These are phyloP conservation scores for Populus deltoides DNA, from an alignment of 345 rosid species.

Conservation along the genomic window DNA sequence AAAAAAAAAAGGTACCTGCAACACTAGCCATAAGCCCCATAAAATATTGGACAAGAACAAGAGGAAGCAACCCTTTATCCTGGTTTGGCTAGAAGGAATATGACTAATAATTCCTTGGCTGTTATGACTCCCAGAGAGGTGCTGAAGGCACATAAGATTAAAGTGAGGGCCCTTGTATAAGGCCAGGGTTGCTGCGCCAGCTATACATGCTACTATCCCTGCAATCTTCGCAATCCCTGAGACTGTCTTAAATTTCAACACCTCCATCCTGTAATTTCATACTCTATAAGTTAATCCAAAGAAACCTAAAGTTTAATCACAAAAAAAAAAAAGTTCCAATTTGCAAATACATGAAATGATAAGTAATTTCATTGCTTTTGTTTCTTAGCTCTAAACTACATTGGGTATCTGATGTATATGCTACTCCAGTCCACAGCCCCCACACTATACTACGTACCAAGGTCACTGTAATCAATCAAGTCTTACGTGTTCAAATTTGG, in stretches of 20 bases:
- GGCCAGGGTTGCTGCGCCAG: slow-evolving; percentile 64
- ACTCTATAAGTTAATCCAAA: background rate
- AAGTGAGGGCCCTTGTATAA: slow-evolving; percentile 74
- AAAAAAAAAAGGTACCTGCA: slow-evolving; percentile 52
- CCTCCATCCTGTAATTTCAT: slow-evolving; percentile 54
- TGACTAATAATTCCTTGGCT: slow-evolving; percentile 20
- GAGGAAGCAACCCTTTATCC: slow-evolving; percentile 87
- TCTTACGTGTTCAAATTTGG: too few species aligned
- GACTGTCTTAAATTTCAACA: slow-evolving; percentile 45
- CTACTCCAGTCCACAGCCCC: background rate
- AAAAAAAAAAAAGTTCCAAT: background rate
- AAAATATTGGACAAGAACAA: slow-evolving; percentile 62
- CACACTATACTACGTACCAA: background rate
- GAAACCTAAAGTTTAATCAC: background rate
- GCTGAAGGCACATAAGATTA: slow-evolving; percentile 38
- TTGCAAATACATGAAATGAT: background rate
- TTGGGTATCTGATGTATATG: background rate
- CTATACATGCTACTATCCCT: slow-evolving; percentile 62
- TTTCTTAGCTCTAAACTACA: background rate
- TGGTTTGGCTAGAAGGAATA: slow-evolving; percentile 43
- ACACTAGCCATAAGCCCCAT: slow-evolving; percentile 85
- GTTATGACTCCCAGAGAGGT: slow-evolving; percentile 25
- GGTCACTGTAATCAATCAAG: background rate
- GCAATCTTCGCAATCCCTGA: slow-evolving; percentile 66
- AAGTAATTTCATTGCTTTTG: background rate